Percentiles rank a stretch among this genome's conserved stretches.
Evolutionary conservation across 106 monocot genomes (phyloP).

Genomic region (Apostasia shenzhenica): DNA sequence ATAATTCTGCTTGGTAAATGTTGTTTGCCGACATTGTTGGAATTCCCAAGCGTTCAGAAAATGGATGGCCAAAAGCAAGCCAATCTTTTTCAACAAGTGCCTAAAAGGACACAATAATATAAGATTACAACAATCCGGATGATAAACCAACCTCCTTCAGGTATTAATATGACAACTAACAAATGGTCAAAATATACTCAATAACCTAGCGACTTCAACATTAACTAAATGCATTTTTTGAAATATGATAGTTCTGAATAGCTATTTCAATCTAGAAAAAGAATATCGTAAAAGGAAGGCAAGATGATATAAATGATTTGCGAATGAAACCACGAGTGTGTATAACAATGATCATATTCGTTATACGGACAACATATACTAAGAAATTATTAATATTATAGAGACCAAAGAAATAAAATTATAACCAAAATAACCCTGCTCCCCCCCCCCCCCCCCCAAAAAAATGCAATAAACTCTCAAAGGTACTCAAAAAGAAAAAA

Average conservation of each 20-base stretch:
- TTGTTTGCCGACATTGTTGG: constrained; percentile 54
- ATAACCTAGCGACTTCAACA: neutral
- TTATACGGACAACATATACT: no score
- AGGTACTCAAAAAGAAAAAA: no score
- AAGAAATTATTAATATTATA: no score
- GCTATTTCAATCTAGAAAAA: neutral
- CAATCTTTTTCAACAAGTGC: constrained; percentile 97
- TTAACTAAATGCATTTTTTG: neutral
- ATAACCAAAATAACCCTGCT: no score
- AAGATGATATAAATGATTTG: no score
- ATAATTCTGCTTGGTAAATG: constrained; percentile 34
- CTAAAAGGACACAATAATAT: constrained; percentile 16
- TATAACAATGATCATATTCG: no score
- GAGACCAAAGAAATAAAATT: no score
- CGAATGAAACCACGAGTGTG: no score
- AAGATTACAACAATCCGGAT: neutral
- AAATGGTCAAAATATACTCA: neutral
- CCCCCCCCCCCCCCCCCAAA: no score
- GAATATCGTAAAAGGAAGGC: neutral
- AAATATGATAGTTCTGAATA: neutral
- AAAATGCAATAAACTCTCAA: no score
- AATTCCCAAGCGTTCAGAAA: constrained; percentile 86
- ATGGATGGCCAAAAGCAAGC: constrained; percentile 99
- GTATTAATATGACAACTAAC: no score
- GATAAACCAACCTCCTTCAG: no score